phyloP scores from a whole-genome alignment of 1,284 basidiomycete genomes.

The Malassezia caprae region DNA sequence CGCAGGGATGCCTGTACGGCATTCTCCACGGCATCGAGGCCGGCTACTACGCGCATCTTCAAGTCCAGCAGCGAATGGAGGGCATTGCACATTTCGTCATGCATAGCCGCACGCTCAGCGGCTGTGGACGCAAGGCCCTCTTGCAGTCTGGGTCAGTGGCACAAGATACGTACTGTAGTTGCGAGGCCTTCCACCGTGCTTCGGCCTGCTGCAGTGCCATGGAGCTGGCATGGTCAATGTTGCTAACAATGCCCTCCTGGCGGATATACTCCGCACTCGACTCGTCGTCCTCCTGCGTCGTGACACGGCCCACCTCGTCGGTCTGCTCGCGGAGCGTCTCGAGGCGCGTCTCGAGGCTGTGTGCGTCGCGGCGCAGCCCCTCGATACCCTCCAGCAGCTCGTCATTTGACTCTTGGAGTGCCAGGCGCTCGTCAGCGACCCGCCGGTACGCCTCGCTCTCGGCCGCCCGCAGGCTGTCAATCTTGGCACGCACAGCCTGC shows the following conservation, averaged over 20 bases:
- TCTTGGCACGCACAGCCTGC: conserved; percentile 23
- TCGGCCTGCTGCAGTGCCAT: conserved; percentile 18
- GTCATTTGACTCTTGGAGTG: conserved; percentile 31
- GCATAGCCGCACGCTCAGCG: conserved; percentile 15
- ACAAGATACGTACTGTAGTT: conserved; percentile 4
- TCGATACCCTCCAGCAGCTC: conserved; percentile 14
- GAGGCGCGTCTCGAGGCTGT: conserved; percentile 16
- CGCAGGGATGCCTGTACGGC: conserved; percentile 5
- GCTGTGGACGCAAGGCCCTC: conserved; percentile 14
- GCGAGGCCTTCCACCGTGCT: conserved; percentile 3
- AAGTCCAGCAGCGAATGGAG: conserved; percentile 17
- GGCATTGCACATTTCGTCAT: conserved; percentile 16
- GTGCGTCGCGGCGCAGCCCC: conserved; percentile 17
- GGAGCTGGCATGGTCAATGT: conserved; percentile 13
- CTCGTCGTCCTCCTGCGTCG: conserved; percentile 7
- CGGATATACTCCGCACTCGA: conserved; percentile 9
- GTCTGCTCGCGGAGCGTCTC: conserved; percentile 5
- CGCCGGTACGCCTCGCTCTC: conserved; percentile 25
- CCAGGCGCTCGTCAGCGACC: conserved; percentile 26
- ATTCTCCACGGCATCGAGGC: conserved; percentile 6
- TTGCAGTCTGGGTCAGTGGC: conserved; percentile 6
- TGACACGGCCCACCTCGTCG: conserved; percentile 2
- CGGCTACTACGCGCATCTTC: conserved; percentile 14
- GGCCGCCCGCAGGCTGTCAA: conserved; percentile 23
- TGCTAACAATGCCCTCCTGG: conserved; percentile 11